Evolutionary conservation across 2,329 filamentous ascomycete species (phyloP).

Genomic region (Colletotrichum camelliae): DNA sequence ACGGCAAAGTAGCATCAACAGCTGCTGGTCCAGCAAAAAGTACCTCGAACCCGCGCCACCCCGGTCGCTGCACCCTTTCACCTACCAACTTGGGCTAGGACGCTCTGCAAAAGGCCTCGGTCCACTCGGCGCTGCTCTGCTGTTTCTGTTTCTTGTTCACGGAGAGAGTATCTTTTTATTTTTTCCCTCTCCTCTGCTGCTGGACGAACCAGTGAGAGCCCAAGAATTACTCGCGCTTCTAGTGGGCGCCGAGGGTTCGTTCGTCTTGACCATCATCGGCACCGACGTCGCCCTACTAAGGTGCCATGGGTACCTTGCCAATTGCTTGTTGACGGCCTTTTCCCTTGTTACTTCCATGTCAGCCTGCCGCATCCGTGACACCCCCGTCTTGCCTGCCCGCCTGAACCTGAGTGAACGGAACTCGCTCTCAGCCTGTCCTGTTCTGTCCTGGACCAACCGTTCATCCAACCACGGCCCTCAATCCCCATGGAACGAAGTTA

Average conservation of each 20-base stretch:
- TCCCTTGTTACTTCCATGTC: not conserved
- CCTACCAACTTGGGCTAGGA: constrained; percentile 33
- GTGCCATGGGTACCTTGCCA: not conserved
- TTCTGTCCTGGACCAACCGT: not conserved
- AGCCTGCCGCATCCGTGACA: not conserved
- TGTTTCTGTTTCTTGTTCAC: constrained; percentile 1
- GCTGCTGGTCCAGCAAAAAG: constrained; percentile 4
- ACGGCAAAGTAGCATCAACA: not conserved
- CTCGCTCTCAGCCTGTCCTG: not conserved
- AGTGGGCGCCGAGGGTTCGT: constrained; percentile 7
- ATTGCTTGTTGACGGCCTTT: not conserved
- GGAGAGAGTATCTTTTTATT: not conserved
- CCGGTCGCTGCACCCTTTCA: constrained; percentile 26
- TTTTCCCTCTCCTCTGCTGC: not conserved
- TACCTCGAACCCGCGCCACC: constrained; percentile 17
- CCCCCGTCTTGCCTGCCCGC: not conserved
- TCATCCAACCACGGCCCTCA: not conserved
- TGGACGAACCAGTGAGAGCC: not conserved
- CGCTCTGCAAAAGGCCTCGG: constrained; percentile 26
- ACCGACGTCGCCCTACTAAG: constrained; percentile 10
- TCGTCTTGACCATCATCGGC: constrained; percentile 21
- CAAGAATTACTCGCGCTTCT: not conserved
- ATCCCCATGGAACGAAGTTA: not conserved
- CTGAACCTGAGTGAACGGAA: not conserved
- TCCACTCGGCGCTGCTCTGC: constrained; percentile 20